A percentile compares a stretch with the other conserved stretches of the same genome.
Evolutionary conservation across 2,329 filamentous ascomycete genomes (phyloP).

Genomic region (Lachnellula subtilissima): DNA sequence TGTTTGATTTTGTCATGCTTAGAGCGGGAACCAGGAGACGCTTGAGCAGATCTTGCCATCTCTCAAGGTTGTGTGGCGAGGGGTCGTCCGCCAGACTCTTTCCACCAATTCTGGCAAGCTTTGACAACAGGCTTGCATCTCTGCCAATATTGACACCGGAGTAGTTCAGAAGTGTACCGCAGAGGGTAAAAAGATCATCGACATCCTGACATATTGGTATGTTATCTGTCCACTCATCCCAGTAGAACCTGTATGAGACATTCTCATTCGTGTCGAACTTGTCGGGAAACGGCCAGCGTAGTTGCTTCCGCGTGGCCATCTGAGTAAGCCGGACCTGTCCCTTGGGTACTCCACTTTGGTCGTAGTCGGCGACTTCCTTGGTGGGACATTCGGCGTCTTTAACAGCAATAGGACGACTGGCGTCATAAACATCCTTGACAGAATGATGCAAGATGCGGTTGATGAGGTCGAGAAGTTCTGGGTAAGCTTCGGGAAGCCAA

Average conservation of each 20-base stretch:
- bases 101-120: constrained; percentile 79
- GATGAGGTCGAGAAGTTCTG: constrained; percentile 74
- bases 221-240: constrained; percentile 95
- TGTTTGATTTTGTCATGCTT: constrained; percentile 80
- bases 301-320: constrained; percentile 57
- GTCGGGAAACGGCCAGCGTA: constrained; percentile 83
- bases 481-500: constrained; percentile 82
- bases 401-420: constrained; percentile 31
- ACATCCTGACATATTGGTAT: constrained; percentile 85
- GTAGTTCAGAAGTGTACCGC: constrained; percentile 76
- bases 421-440: constrained; percentile 66
- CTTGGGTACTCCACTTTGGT: constrained; percentile 65
- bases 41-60: constrained; percentile 82
- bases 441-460: constrained; percentile 83
- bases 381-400: constrained; percentile 42
- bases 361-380: constrained; percentile 47
- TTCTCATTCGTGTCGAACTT: constrained; percentile 70
- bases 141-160: constrained; percentile 87
- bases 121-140: constrained; percentile 71
- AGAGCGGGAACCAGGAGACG: constrained; percentile 82
- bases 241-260: constrained; percentile 85
- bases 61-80: constrained; percentile 63
- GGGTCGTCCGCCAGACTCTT: constrained; percentile 66
- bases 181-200: constrained; percentile 85
- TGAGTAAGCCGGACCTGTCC: constrained; percentile 60